Conservation (phyloP, 2,329 filamentous ascomycete species). For the Aspergillus niger region DNA sequence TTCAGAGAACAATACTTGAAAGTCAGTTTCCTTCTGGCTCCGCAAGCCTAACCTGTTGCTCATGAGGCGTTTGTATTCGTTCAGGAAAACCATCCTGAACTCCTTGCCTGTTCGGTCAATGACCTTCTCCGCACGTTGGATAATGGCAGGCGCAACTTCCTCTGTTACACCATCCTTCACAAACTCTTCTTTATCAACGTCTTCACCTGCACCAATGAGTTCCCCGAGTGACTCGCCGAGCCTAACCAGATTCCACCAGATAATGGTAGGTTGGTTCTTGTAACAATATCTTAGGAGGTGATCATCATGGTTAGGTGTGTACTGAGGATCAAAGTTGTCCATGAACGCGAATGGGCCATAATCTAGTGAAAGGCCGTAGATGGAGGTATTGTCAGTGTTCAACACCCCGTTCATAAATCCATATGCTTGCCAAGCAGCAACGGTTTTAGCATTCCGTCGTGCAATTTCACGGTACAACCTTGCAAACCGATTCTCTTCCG, state of each 20-base stretch:
- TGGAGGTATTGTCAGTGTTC: constrained; percentile 96
- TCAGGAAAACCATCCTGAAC: constrained; percentile 81
- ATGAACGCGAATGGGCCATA: constrained; percentile 98
- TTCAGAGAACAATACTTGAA: constrained; percentile 78
- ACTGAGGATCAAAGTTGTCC: constrained; percentile 91
- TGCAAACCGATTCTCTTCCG: constrained; percentile 81
- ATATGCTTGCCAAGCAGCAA: constrained; percentile 95
- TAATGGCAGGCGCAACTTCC: constrained; percentile 67
- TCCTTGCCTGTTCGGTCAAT: constrained; percentile 82
- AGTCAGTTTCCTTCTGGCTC: constrained; percentile 69
- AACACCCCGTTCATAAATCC: constrained; percentile 99
- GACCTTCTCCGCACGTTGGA: constrained; percentile 77
- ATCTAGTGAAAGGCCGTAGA: constrained; percentile 86
- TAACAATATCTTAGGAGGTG: constrained; percentile 84
- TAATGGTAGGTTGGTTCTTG: constrained; percentile 89
- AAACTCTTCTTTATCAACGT: constrained; percentile 72
- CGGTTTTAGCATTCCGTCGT: constrained; percentile 80
- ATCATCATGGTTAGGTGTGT: constrained; percentile 97
- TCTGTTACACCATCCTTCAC: constrained; percentile 70
- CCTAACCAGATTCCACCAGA: constrained; percentile 98
- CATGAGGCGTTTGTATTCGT: constrained; percentile 90
- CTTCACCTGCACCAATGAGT: constrained; percentile 73
- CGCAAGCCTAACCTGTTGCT: constrained; percentile 74
- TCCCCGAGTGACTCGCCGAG: constrained; percentile 88
- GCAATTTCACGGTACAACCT: constrained; percentile 85